phyloP scores from a whole-genome alignment of 2,329 filamentous ascomycete species.

The Cadophora sp. region DNA sequence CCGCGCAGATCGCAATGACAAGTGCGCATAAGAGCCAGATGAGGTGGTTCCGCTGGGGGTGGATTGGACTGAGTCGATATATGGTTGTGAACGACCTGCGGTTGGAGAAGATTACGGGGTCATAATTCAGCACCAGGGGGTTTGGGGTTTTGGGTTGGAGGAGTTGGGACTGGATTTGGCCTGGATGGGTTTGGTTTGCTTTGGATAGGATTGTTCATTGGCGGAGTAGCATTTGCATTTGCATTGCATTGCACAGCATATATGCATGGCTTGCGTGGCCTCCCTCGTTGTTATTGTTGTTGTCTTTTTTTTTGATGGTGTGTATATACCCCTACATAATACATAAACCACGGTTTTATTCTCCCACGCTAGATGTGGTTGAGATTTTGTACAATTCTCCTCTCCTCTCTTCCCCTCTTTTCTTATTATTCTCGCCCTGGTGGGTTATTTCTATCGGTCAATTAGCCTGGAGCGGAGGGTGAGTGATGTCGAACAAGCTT shows the following conservation, averaged over 20 bases:
- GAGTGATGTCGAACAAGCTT: too few relatives aligned
- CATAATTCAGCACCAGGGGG: not conserved
- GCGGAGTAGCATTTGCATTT: not conserved
- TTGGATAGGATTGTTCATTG: constrained; percentile 5
- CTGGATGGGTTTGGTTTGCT: not conserved
- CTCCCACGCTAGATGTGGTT: constrained; percentile 31
- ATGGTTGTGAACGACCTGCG: constrained; percentile 94
- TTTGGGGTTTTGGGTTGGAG: not conserved
- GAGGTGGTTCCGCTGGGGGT: constrained; percentile 97
- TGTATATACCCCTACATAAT: constrained; percentile 30
- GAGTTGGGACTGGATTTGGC: constrained; percentile 3
- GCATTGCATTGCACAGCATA: constrained; percentile 8
- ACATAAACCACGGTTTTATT: constrained; percentile 21
- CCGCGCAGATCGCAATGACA: constrained; percentile 87
- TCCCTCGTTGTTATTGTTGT: not conserved
- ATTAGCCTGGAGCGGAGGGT: too few relatives aligned
- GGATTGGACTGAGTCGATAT: constrained; percentile 89
- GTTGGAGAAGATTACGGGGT: constrained; percentile 55
- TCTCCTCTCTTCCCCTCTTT: not conserved
- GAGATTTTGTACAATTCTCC: constrained; percentile 24
- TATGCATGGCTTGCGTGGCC: constrained; percentile 12
- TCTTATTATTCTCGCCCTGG: too few relatives aligned
- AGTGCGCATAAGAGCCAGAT: constrained; percentile 93
- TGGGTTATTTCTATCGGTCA: too few relatives aligned
- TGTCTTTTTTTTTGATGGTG: constrained; percentile 21